Evolutionary conservation across 495 filamentous ascomycete genomes (phyloP).

Genomic region (Cairneyella variabilis): DNA sequence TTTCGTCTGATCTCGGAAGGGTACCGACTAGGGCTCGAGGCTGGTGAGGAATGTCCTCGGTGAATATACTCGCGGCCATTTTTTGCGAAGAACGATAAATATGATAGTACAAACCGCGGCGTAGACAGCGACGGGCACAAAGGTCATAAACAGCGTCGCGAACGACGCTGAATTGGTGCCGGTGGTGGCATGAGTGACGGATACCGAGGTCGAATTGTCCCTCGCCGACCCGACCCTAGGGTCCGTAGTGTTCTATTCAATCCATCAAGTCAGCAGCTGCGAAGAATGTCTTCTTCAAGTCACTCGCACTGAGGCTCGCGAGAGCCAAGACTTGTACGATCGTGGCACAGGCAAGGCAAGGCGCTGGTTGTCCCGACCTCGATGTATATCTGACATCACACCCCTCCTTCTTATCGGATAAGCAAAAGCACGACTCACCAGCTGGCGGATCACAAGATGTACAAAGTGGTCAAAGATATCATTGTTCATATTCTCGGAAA

Average conservation of each 20-base stretch:
- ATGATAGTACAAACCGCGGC: conserved; percentile 59
- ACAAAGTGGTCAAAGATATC: background rate
- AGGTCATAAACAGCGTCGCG: conserved; percentile 56
- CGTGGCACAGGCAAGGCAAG: too few relatives aligned
- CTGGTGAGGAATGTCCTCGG: conserved; percentile 82
- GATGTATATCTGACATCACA: too few relatives aligned
- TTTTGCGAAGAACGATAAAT: conserved; percentile 74
- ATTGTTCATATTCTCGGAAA: background rate
- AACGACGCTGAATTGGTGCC: conserved; percentile 22
- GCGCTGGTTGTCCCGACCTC: too few relatives aligned
- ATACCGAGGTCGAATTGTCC: conserved; percentile 22
- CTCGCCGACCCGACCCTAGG: conserved; percentile 24
- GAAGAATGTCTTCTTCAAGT: background rate
- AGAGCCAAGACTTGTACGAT: too few relatives aligned
- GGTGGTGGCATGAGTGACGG: conserved; percentile 15
- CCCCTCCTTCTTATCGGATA: too few relatives aligned
- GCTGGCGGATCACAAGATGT: background rate
- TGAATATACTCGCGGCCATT: conserved; percentile 72
- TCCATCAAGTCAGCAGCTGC: background rate
- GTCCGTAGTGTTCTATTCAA: conserved; percentile 12
- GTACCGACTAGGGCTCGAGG: conserved; percentile 53
- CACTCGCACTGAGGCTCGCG: too few relatives aligned
- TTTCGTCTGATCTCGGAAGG: too few relatives aligned
- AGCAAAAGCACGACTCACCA: background rate
- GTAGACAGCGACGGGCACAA: conserved; percentile 65